Conservation (phyloP, 1,284 basidiomycete species). For the Leccinum pachyderme region DNA sequence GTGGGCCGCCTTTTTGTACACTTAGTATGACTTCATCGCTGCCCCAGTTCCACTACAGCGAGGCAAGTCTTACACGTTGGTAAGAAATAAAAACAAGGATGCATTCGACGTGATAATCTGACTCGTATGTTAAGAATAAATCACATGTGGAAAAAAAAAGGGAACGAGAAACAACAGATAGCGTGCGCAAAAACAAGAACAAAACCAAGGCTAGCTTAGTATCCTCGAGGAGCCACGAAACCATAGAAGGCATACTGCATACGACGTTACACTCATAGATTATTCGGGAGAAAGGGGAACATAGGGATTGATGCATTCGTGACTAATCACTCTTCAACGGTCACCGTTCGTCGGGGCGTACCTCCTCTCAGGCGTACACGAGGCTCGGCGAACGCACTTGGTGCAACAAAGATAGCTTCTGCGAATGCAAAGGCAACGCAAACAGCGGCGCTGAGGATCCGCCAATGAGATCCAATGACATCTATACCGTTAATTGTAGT, state of each 20-base stretch:
- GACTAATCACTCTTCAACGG: constrained; percentile 22
- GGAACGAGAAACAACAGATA: constrained; percentile 11
- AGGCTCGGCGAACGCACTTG: constrained; percentile 32
- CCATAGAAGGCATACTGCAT: constrained; percentile 1
- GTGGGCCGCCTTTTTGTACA: no score
- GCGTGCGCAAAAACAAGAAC: constrained; percentile 14
- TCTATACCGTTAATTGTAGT: constrained; percentile 38
- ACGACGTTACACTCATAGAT: constrained; percentile 1
- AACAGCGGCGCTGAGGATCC: constrained; percentile 51
- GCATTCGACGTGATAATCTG: constrained; percentile 11
- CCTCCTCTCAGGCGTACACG: constrained; percentile 24
- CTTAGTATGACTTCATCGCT: no score
- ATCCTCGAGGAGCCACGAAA: neutral
- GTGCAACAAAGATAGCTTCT: constrained; percentile 46
- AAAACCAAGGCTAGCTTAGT: constrained; percentile 13
- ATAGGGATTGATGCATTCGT: neutral
- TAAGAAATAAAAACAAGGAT: neutral
- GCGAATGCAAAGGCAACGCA: constrained; percentile 61
- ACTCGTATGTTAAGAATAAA: constrained; percentile 15
- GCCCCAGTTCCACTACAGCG: no score
- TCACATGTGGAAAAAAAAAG: constrained; percentile 7
- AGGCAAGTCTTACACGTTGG: neutral
- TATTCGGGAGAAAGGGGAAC: neutral
- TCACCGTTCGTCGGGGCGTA: constrained; percentile 25
- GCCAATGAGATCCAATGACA: constrained; percentile 50